Percentiles rank a stretch among this genome's conserved stretches.
Evolutionary conservation across 345 rosid genomes (phyloP).

Genomic region (Theobroma cacao): DNA sequence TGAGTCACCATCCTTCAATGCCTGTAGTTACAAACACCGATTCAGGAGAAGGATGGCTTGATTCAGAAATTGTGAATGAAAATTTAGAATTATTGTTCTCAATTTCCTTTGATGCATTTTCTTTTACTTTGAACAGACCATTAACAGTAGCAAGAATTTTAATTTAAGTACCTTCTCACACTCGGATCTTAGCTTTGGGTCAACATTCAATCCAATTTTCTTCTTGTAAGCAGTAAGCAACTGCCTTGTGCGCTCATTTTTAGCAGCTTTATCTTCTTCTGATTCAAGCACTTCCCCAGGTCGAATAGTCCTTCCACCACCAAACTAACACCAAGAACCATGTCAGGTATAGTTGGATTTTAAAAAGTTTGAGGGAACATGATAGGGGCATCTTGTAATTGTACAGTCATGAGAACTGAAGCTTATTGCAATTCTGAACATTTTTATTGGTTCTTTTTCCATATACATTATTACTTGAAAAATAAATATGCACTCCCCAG

Average conservation of each 20-base stretch:
- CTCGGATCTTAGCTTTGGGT: slow-evolving; percentile 69
- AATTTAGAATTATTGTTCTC: background rate
- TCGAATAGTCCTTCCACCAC: slow-evolving; percentile 77
- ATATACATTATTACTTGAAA: background rate
- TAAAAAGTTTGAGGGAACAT: background rate
- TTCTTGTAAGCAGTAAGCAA: slow-evolving; percentile 70
- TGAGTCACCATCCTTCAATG: slow-evolving; percentile 63
- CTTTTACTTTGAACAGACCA: background rate
- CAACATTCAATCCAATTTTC: slow-evolving; percentile 57
- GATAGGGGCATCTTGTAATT: slow-evolving; percentile 2
- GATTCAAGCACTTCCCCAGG: slow-evolving; percentile 85
- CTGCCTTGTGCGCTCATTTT: slow-evolving; percentile 59
- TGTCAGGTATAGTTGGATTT: slow-evolving; percentile 6
- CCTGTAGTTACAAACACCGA: slow-evolving; percentile 39
- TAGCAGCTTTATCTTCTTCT: slow-evolving; percentile 66
- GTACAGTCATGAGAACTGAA: background rate
- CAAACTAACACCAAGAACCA: slow-evolving; percentile 45
- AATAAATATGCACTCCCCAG: background rate
- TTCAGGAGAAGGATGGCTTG: background rate
- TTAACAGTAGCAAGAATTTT: slow-evolving; percentile 6
- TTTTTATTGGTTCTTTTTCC: background rate
- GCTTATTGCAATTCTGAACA: background rate
- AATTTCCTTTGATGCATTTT: background rate
- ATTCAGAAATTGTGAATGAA: background rate
- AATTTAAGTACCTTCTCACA: slow-evolving; percentile 64